Base-by-base conservation (phyloP, 768 basidiomycete species). In the Pleurotus tuber-regium region DNA sequence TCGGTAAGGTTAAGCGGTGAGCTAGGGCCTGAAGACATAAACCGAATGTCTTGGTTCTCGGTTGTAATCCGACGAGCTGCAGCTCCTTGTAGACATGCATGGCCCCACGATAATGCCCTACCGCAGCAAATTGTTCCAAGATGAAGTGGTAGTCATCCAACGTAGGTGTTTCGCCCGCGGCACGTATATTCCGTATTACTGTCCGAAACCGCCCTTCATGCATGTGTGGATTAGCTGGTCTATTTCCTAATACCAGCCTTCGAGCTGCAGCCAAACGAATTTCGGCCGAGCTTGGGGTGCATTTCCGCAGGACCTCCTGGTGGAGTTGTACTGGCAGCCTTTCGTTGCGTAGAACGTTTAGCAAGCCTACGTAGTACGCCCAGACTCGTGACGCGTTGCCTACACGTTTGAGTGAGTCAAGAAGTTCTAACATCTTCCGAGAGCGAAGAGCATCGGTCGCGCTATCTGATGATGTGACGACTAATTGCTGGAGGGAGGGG, bases 61-160 rank as follows among this genome's bases (percentile, higher is more conserved):
- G 87, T 25, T 59, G 55, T 26, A 82, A 54, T 33, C 77, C 79
- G 4, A 68, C 50, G 21, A 63, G 57, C 33, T 63, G 61, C 53
- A 92, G 64, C 59, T 90, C 87, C 38, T 74, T 66, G 60, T 87
- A 82, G 10, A 91, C 79, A 30, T 77, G 64, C 63, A 79, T 71
- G 23, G 77, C 75, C 8, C 86, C 87, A 18, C 70, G 60, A 57
- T 81, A 72, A 59, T 92, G 78, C n/a, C 89, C 91, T 3, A 82
- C 80, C 0, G 84, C 81, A 28, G 89, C 86, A 54, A 89, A 89
- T 54, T 89, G 87, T 54, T 79, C 75, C 44, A 93, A 64, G 53
- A 93, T 69, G 60, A 84, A 84, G 63, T 91, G 77, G 64, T 87
- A 92, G 64, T 92, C 91, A 2, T 82, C 79, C 47, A 86, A 52